phyloP scores from a whole-genome alignment of 1,139 yeast genomes.

The Pichia sp. region DNA sequence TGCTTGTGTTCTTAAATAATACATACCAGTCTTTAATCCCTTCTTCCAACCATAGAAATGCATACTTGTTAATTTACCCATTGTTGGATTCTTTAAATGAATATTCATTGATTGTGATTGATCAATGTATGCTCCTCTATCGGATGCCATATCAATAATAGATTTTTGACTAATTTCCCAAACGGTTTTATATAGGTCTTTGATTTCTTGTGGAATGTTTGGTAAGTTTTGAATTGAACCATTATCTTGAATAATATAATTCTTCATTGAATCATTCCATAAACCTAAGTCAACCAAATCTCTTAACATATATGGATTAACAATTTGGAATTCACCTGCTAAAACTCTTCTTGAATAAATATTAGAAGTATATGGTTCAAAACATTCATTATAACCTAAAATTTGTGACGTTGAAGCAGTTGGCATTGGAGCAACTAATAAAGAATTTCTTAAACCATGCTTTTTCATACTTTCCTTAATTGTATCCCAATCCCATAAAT shows the following conservation, averaged over 20 bases:
- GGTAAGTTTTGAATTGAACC: slow-evolving; percentile 51
- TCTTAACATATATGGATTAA: slow-evolving; percentile 47
- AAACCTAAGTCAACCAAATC: slow-evolving; percentile 51
- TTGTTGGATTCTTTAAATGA: slow-evolving; percentile 48
- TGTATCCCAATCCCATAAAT: slow-evolving; percentile 50
- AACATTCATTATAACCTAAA: slow-evolving; percentile 55
- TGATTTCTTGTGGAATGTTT: slow-evolving; percentile 45
- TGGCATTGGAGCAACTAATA: slow-evolving; percentile 60
- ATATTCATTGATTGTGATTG: slow-evolving; percentile 57
- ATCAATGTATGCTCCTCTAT: slow-evolving; percentile 53
- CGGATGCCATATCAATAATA: slow-evolving; percentile 56
- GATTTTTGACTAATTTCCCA: slow-evolving; percentile 56
- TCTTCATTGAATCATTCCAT: slow-evolving; percentile 50
- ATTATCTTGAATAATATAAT: slow-evolving; percentile 44
- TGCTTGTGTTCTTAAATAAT: slow-evolving; percentile 56
- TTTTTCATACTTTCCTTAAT: slow-evolving; percentile 40
- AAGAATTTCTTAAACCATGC: slow-evolving; percentile 51
- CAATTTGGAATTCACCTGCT: slow-evolving; percentile 58
- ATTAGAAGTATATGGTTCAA: slow-evolving; percentile 57
- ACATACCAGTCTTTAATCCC: slow-evolving; percentile 60
- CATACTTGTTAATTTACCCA: slow-evolving; percentile 53
- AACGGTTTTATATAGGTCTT: slow-evolving; percentile 49
- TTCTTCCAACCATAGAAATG: slow-evolving; percentile 60
- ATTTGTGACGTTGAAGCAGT: slow-evolving; percentile 61
- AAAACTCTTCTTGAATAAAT: slow-evolving; percentile 54